These are phyloP conservation scores for Sporothrix pallida DNA, from an alignment of 2,329 filamentous ascomycete genomes.

Conservation along the genomic window DNA sequence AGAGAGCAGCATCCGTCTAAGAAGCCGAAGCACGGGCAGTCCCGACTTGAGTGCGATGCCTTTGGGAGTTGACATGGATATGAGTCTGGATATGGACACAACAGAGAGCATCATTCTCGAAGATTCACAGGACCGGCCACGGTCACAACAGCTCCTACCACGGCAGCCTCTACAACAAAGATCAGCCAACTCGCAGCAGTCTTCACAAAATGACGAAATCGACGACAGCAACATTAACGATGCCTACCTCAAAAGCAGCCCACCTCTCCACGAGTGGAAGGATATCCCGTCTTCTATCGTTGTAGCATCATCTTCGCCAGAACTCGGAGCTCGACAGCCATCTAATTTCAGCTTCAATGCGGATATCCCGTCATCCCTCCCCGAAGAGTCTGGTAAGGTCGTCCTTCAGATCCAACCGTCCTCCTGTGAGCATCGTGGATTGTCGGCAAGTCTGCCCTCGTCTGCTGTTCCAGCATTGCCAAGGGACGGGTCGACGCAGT, in stretches of 20 bases:
- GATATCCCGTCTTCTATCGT: conserved; percentile 17
- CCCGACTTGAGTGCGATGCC: conserved; percentile 30
- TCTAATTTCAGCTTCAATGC: not conserved
- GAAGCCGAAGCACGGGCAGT: not conserved
- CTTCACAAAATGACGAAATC: not conserved
- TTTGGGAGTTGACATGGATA: not conserved
- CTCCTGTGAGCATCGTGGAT: not conserved
- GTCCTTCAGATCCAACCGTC: not conserved
- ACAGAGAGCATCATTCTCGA: not conserved
- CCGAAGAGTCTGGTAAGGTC: conserved; percentile 34
- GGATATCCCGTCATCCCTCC: conserved; percentile 36
- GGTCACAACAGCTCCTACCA: not conserved
- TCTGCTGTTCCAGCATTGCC: not conserved
- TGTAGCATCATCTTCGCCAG: not conserved
- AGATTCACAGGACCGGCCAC: conserved; percentile 11
- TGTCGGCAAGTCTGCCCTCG: not conserved
- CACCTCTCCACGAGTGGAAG: not conserved
- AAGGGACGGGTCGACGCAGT: not conserved
- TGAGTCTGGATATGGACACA: not conserved
- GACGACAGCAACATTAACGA: no score
- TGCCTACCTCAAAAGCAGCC: not conserved
- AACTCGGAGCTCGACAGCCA: not conserved
- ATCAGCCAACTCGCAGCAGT: conserved; percentile 29
- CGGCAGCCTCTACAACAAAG: conserved; percentile 25
- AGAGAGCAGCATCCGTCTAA: not conserved